Evolutionary conservation across 2,329 filamentous ascomycete genomes (phyloP).

Genomic region (Tolypocladium album): DNA sequence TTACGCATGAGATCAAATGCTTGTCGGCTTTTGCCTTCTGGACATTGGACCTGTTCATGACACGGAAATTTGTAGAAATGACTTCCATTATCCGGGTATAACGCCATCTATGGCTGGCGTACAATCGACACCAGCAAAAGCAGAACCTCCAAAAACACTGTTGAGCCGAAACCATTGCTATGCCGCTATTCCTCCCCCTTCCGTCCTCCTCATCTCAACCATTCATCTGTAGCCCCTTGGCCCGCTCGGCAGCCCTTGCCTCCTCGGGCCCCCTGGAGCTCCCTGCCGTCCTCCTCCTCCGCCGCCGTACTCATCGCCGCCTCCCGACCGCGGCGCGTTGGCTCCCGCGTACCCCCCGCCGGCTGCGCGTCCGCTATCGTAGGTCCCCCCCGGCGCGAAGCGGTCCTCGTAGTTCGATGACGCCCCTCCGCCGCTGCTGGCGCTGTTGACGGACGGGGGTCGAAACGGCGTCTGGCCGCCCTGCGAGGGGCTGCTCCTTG

Average conservation of each 20-base stretch:
- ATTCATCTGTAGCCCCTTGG: slow-evolving; percentile 27
- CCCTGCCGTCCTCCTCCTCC: slow-evolving; percentile 20
- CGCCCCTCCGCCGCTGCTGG: neutral
- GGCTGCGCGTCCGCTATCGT: slow-evolving; percentile 21
- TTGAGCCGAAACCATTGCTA: neutral
- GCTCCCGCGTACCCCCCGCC: slow-evolving; percentile 8
- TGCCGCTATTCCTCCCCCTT: neutral
- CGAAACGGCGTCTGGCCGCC: slow-evolving; percentile 32
- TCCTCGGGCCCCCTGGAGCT: slow-evolving; percentile 10
- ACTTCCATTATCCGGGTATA: neutral
- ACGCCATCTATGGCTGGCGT: neutral
- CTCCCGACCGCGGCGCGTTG: slow-evolving; percentile 3
- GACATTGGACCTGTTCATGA: neutral
- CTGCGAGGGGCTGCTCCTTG: slow-evolving; percentile 39
- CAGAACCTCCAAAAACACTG: neutral
- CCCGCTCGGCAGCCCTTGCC: slow-evolving; percentile 34
- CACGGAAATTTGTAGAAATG: neutral
- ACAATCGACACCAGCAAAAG: neutral
- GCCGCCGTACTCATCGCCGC: slow-evolving; percentile 25
- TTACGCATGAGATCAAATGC: neutral
- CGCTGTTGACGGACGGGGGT: slow-evolving; percentile 17
- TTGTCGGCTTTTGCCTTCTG: neutral
- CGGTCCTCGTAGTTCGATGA: slow-evolving; percentile 31
- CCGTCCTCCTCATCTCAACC: neutral
- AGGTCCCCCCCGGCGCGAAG: slow-evolving; percentile 33